Evolutionary conservation across 1,284 basidiomycete species (phyloP).

Genomic region (Rhodotorula sp.): DNA sequence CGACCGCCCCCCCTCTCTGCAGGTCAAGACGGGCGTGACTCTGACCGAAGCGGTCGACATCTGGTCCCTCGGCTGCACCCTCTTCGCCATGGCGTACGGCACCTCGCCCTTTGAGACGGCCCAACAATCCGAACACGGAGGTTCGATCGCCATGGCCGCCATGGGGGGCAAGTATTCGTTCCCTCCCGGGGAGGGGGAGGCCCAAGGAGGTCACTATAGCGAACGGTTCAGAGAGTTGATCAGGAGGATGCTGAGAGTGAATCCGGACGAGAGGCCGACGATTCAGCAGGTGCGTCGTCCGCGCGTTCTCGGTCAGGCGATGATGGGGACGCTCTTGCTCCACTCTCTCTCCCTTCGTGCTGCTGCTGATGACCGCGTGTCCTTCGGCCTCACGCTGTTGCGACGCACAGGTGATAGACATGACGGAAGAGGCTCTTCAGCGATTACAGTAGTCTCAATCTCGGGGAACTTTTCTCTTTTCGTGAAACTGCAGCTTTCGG

Average conservation of each 20-base stretch:
- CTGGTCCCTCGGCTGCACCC: slow-evolving; percentile 90
- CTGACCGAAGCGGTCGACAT: slow-evolving; percentile 95
- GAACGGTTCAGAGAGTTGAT: slow-evolving; percentile 76
- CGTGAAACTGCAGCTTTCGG: neutral
- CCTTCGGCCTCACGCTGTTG: too few relatives aligned
- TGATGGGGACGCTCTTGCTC: too few relatives aligned
- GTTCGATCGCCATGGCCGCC: slow-evolving; percentile 93
- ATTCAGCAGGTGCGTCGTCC: slow-evolving; percentile 66
- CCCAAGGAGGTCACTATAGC: slow-evolving; percentile 65
- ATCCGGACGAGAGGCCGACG: slow-evolving; percentile 75
- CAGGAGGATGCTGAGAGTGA: slow-evolving; percentile 75
- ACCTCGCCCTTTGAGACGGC: slow-evolving; percentile 76
- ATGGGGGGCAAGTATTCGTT: slow-evolving; percentile 81
- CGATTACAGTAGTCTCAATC: slow-evolving; percentile 12
- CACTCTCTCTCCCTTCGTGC: too few relatives aligned
- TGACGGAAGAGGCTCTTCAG: slow-evolving; percentile 21
- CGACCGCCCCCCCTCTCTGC: neutral
- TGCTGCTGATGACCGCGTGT: too few relatives aligned
- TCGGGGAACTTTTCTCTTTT: neutral
- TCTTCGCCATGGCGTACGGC: slow-evolving; percentile 87
- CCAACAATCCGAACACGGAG: slow-evolving; percentile 80
- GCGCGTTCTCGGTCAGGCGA: too few relatives aligned
- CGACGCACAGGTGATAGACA: slow-evolving; percentile 62
- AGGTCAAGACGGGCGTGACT: slow-evolving; percentile 77
- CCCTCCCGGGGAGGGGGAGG: slow-evolving; percentile 51